Percentiles rank a stretch among this genome's conserved stretches.
These are phyloP conservation scores for Brassica hybrid DNA, from an alignment of 441 rosid genomes.

Conservation along the genomic window DNA sequence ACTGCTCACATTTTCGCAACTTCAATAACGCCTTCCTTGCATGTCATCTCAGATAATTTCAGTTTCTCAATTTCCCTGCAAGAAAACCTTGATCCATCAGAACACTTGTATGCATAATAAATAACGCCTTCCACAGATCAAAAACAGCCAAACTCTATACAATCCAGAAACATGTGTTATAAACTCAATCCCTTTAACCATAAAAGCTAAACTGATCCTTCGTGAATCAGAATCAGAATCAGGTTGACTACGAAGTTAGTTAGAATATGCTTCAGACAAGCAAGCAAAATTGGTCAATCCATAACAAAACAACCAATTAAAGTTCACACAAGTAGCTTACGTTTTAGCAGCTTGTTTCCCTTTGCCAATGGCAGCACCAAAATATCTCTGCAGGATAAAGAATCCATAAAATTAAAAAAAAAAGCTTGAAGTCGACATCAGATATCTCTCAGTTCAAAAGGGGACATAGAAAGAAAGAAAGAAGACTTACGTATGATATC, in stretches of 20 bases:
- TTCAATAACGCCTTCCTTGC: constrained; percentile 93
- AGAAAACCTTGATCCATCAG: constrained; percentile 28
- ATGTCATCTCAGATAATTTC: constrained; percentile 93
- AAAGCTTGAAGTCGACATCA: neutral
- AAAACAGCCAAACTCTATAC: constrained; percentile 8
- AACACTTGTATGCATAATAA: constrained; percentile 4
- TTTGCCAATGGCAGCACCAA: constrained; percentile 96
- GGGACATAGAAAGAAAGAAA: neutral
- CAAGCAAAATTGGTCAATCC: neutral
- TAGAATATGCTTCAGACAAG: neutral
- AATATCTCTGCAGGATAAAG: constrained; percentile 65
- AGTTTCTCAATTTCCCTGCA: constrained; percentile 93
- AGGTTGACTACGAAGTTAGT: neutral
- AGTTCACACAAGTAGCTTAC: constrained; percentile 53
- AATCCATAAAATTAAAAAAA: constrained; percentile 8
- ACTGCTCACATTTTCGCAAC: constrained; percentile 88
- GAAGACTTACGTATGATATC: constrained; percentile 76
- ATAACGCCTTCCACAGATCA: neutral
- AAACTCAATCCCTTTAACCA: neutral
- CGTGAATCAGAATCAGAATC: neutral
- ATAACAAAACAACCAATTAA: neutral
- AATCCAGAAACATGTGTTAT: neutral
- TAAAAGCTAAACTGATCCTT: neutral
- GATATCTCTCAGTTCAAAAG: neutral
- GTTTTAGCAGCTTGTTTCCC: constrained; percentile 99